A percentile compares a stretch with the other conserved stretches of the same genome.
These are phyloP conservation scores for Capsella bursapastoris DNA, from an alignment of 345 rosid genomes.

Conservation along the genomic window DNA sequence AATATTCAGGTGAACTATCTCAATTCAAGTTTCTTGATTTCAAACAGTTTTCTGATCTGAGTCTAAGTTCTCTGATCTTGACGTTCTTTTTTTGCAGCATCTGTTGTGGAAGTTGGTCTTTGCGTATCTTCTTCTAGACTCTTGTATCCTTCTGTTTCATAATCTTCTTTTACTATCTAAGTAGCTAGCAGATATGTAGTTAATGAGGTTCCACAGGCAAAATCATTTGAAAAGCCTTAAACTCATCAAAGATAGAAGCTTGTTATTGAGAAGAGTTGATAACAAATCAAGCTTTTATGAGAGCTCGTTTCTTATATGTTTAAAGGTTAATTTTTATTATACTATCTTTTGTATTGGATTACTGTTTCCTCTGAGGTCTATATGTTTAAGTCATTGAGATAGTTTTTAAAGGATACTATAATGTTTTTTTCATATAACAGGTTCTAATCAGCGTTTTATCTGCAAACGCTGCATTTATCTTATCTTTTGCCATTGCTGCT, in stretches of 20 bases:
- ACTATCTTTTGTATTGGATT: background rate
- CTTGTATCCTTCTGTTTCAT: slow-evolving; percentile 65
- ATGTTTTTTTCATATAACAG: slow-evolving; percentile 43
- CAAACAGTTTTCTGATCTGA: background rate
- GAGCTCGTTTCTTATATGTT: slow-evolving; percentile 32
- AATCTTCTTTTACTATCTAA: background rate
- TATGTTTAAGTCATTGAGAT: slow-evolving; percentile 8
- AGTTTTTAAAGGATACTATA: slow-evolving; percentile 1
- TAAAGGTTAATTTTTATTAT: slow-evolving; percentile 24
- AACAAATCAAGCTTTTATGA: slow-evolving; percentile 47
- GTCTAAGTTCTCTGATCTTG: background rate
- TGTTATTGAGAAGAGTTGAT: slow-evolving; percentile 52
- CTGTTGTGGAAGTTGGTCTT: slow-evolving; percentile 69
- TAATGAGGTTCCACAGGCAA: background rate
- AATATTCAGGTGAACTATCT: slow-evolving; percentile 55
- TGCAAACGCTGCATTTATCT: slow-evolving; percentile 64
- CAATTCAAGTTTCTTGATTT: slow-evolving; percentile 5
- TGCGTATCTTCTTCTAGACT: slow-evolving; percentile 70
- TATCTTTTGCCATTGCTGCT: slow-evolving; percentile 52
- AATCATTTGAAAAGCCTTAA: slow-evolving; percentile 48
- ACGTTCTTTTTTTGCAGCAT: slow-evolving; percentile 50
- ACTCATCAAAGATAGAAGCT: slow-evolving; percentile 55
- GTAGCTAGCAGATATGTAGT: background rate
- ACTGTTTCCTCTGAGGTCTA: background rate
- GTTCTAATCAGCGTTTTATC: slow-evolving; percentile 56